Percentiles rank a stretch among this genome's conserved stretches.
Evolutionary conservation across 495 filamentous ascomycete species (phyloP).

Genomic region (Amphirosellinia nigrospora): DNA sequence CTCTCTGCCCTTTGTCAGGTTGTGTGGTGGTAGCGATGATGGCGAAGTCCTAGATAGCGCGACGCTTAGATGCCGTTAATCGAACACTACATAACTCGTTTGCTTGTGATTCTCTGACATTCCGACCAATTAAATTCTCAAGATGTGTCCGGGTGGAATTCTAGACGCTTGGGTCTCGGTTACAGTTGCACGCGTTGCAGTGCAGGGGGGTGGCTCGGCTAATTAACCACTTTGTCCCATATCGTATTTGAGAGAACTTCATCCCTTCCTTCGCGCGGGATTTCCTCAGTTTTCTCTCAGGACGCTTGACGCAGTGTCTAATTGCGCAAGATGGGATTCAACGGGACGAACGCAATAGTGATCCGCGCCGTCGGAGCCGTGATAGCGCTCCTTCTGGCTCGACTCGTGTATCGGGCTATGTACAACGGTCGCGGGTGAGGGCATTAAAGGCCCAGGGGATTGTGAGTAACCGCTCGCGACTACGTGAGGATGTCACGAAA

Average conservation of each 20-base stretch:
- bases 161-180: neutral
- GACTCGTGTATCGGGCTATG: constrained; percentile 35
- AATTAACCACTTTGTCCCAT: neutral
- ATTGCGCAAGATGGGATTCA: constrained; percentile 14
- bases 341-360: neutral
- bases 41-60: neutral
- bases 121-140: constrained; percentile 1
- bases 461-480: constrained; percentile 28
- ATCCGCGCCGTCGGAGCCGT: constrained; percentile 15
- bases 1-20: neutral
- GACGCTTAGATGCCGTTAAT: neutral
- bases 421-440: constrained; percentile 28
- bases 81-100: neutral
- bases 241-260: constrained; percentile 3
- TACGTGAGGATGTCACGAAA: neutral
- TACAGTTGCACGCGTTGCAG: neutral
- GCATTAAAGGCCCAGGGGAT: constrained; percentile 37
- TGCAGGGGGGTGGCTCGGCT: neutral
- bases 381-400: constrained; percentile 14
- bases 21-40: neutral
- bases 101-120: neutral
- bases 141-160: neutral
- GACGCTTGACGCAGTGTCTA: neutral
- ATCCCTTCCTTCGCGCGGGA: neutral
- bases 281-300: neutral